Evolutionary conservation across 2,329 filamentous ascomycete species (phyloP), one percentile per base, ranked within the genome.

Genomic region (Myriosclerotinia duriaeana): DNA sequence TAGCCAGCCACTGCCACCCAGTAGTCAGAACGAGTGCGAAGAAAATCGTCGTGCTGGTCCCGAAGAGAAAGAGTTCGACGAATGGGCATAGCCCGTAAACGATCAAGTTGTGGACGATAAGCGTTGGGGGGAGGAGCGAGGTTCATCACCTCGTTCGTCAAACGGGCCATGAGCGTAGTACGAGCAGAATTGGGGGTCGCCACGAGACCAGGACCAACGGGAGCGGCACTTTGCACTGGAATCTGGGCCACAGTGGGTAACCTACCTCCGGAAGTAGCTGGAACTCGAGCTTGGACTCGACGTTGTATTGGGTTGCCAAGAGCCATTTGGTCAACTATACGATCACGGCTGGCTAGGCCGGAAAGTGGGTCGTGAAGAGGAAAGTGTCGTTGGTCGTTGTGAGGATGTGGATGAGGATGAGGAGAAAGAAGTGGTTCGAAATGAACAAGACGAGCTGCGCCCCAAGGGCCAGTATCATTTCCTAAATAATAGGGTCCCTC

Each of bases 1-100:
- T 58, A 44, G 20, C 22, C 54, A 26, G 54, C 54, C 11, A 38
- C 17, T 30, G 54, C 54, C 14, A 30, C 54, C 54, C 54, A 58
- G 22, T 44, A 30, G 8, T 42, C 38, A 3, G 38, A 2, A 5
- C 14, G 15, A 8, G 11, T 30, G 15, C 22, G 54, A 30, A 17
- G 15, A 5, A 44, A 56, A 17, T 30, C 9, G 0, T 20, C 8
- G 8, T 44, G 2, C 11, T 17, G 0, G 17, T n/a, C 5, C 17
- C 40, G 38, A 5, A 44, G 54, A 12, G 22, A 44, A 17, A 58
- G 38, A 7, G 30, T 15, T 20, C 54, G 40, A 26, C 22, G 40
- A 3, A 30, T 3, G 1, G 38, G 38, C 38, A 58, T 58, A 1
- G 14, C 9, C 22, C 22, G 22, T 2, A 44, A 20, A 30, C 15